Percentiles rank a stretch among this genome's conserved stretches.
Evolutionary conservation across 768 basidiomycete genomes (phyloP).

Genomic region (Termitomyces sp.): DNA sequence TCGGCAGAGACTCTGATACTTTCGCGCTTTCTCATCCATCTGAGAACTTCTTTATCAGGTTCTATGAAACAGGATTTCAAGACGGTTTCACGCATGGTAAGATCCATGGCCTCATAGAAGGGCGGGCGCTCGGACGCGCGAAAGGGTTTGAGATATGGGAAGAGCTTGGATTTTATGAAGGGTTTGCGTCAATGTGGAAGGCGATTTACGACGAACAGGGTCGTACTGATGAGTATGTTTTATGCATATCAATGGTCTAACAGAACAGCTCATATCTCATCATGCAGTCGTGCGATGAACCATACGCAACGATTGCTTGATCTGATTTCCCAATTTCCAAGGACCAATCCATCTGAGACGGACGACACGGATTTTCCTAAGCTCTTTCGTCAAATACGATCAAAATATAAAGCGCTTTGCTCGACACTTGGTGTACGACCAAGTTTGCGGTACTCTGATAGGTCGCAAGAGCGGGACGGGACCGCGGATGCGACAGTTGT

Average conservation of each 20-base stretch:
- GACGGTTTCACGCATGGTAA: slow-evolving; percentile 84
- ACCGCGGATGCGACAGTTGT: slow-evolving; percentile 6
- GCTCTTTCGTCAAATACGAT: slow-evolving; percentile 80
- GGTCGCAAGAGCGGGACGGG: slow-evolving; percentile 19
- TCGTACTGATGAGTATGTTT: slow-evolving; percentile 46
- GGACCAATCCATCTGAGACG: slow-evolving; percentile 60
- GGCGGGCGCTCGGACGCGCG: slow-evolving; percentile 81
- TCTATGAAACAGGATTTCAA: slow-evolving; percentile 74
- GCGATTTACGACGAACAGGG: slow-evolving; percentile 41
- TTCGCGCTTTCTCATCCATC: neutral
- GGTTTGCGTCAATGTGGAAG: slow-evolving; percentile 74
- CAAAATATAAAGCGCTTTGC: slow-evolving; percentile 85
- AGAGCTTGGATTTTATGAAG: slow-evolving; percentile 92
- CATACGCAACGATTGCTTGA: slow-evolving; percentile 71
- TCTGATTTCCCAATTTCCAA: slow-evolving; percentile 74
- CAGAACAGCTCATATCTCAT: neutral
- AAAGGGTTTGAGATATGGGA: slow-evolving; percentile 98
- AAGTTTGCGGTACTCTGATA: slow-evolving; percentile 31
- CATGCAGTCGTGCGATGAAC: slow-evolving; percentile 48
- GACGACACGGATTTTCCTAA: slow-evolving; percentile 65
- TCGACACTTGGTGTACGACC: slow-evolving; percentile 69
- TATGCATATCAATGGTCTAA: neutral
- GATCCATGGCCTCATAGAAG: slow-evolving; percentile 89
- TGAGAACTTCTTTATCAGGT: slow-evolving; percentile 39
- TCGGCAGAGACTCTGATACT: slow-evolving; percentile 24